Evolutionary conservation across 176 grass and related monocot genomes (phyloP).

Genomic region (Triticum monococcum): DNA sequence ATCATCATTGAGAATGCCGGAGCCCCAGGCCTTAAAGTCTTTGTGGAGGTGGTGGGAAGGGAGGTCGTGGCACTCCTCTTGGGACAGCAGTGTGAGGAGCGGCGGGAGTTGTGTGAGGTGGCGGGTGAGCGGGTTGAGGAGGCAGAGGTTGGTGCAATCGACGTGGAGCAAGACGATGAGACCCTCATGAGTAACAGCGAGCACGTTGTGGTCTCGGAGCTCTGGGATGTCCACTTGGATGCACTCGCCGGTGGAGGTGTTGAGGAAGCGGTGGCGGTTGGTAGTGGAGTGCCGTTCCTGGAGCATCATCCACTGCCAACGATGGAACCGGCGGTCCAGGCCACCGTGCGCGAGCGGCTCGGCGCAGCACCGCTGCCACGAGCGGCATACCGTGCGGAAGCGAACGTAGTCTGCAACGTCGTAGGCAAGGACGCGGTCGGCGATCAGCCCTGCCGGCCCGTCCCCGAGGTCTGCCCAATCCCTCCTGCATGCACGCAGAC

Average conservation of each 20-base stretch:
- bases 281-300: fast-evolving
- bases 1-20: background rate
- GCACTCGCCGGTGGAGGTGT: background rate
- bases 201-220: background rate
- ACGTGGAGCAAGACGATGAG: background rate
- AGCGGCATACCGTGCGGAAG: background rate
- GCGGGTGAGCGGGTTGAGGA: background rate
- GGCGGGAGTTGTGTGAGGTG: background rate
- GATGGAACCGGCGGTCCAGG: background rate
- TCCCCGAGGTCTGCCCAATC: background rate
- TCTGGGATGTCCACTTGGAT: background rate
- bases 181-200: background rate
- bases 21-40: background rate
- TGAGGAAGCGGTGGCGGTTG: background rate
- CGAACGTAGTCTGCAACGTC: background rate
- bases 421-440: background rate
- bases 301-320: background rate
- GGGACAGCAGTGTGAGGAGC: background rate
- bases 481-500: too few relatives aligned
- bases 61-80: too few relatives aligned
- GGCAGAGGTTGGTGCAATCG: background rate
- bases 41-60: too few relatives aligned
- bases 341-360: background rate
- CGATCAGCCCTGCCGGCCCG: background rate
- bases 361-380: background rate